Conservation (phyloP, 371 early-diverging fungal species). For the Smittium culicis region DNA sequence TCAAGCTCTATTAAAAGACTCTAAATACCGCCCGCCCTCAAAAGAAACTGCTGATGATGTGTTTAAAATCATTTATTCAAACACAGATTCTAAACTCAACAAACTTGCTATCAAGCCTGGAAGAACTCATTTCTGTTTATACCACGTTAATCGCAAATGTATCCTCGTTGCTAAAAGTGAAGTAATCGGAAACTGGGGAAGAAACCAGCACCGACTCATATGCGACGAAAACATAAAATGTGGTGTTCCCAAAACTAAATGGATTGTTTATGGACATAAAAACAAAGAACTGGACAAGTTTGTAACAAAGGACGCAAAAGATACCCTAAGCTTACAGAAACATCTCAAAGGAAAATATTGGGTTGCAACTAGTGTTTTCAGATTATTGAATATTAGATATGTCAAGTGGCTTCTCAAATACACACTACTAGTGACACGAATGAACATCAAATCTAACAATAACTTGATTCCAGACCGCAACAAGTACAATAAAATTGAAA, state of each 20-base stretch:
- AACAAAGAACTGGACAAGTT: neutral
- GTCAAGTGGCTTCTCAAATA: neutral
- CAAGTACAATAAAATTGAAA: slow-evolving; percentile 80
- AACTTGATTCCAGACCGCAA: slow-evolving; percentile 95
- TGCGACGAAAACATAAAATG: neutral
- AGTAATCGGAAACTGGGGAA: neutral
- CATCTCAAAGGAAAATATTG: neutral
- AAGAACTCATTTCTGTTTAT: neutral
- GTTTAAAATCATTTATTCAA: neutral
- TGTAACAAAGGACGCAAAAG: neutral
- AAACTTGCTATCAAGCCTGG: neutral
- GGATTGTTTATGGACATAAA: neutral
- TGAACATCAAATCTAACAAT: slow-evolving; percentile 77
- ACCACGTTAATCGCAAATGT: neutral
- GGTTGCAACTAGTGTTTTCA: neutral
- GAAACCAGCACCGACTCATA: neutral
- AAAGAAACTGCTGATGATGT: neutral
- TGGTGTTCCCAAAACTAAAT: neutral
- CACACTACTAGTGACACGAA: neutral
- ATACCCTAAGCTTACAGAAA: neutral
- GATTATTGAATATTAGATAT: neutral
- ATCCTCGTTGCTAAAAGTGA: neutral
- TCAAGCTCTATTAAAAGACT: neutral
- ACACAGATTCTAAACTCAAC: neutral
- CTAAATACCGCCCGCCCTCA: neutral